Percentiles rank a stretch among this genome's conserved stretches.
Conservation (phyloP, 1,284 basidiomycete species). For the Apiotrichum mycotoxinovorans region DNA sequence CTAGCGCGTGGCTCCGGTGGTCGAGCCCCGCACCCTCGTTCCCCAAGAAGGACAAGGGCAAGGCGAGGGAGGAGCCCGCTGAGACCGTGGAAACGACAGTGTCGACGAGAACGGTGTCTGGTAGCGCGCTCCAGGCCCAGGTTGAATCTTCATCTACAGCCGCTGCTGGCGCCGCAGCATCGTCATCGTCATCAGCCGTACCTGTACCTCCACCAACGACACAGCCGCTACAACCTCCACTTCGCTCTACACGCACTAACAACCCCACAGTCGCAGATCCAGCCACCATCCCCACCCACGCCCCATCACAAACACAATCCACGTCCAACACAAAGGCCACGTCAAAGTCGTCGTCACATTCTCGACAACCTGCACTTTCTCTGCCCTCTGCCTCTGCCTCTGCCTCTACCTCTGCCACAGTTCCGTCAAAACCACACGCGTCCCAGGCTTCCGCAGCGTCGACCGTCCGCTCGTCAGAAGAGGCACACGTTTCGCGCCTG, state of each 20-base stretch:
- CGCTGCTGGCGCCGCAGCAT: too few relatives aligned
- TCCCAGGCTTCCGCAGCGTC: background rate
- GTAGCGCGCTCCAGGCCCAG: too few relatives aligned
- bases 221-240: background rate
- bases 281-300: background rate
- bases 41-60: slow-evolving; percentile 39
- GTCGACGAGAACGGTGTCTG: background rate
- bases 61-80: slow-evolving; percentile 19
- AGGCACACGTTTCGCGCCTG: background rate
- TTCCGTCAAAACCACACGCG: too few relatives aligned
- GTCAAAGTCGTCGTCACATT: background rate
- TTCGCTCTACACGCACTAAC: background rate
- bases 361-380: background rate
- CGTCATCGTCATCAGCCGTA: too few relatives aligned
- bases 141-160: too few relatives aligned
- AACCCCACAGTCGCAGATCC: background rate
- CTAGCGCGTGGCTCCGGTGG: slow-evolving; percentile 42
- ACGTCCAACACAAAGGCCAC: background rate
- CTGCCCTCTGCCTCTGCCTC: too few relatives aligned
- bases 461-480: background rate
- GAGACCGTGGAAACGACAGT: background rate
- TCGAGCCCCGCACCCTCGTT: slow-evolving; percentile 36
- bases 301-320: background rate
- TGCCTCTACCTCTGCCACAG: background rate
- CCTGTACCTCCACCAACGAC: too few relatives aligned